phyloP scores from a whole-genome alignment of 345 rosid species.

The Populus nigra region DNA sequence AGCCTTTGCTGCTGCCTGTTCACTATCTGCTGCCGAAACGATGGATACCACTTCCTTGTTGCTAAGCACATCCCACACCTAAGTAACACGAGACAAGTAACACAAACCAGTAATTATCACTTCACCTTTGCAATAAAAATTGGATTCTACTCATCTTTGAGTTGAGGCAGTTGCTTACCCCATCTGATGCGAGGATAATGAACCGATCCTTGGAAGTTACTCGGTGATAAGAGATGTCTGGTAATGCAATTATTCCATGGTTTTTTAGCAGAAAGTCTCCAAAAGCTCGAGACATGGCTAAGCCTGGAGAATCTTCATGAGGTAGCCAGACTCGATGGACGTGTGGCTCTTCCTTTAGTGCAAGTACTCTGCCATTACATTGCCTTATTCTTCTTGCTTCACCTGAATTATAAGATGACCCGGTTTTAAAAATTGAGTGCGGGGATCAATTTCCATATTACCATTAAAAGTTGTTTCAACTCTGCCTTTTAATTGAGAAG shows the following conservation, averaged over 20 bases:
- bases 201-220: slow-evolving; percentile 53
- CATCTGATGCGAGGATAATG: slow-evolving; percentile 76
- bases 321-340: slow-evolving; percentile 90
- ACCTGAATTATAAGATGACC: slow-evolving; percentile 35
- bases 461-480: neutral
- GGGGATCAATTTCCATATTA: neutral
- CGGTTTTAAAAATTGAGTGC: neutral
- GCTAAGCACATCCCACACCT: slow-evolving; percentile 85
- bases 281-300: slow-evolving; percentile 95
- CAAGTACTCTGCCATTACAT: slow-evolving; percentile 68
- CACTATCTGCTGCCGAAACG: slow-evolving; percentile 41
- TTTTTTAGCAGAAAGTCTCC: slow-evolving; percentile 74
- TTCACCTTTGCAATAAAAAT: neutral
- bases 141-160: neutral
- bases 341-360: slow-evolving; percentile 68
- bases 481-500: neutral
- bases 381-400: slow-evolving; percentile 78
- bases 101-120: neutral
- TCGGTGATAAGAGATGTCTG: slow-evolving; percentile 57
- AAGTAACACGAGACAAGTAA: neutral
- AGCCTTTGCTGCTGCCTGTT: slow-evolving; percentile 49
- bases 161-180: slow-evolving; percentile 39
- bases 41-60: slow-evolving; percentile 56
- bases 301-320: slow-evolving; percentile 64
- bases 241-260: slow-evolving; percentile 69